These are phyloP conservation scores for Phellinidium pouzarii DNA, from an alignment of 1,284 basidiomycete species.

Conservation along the genomic window DNA sequence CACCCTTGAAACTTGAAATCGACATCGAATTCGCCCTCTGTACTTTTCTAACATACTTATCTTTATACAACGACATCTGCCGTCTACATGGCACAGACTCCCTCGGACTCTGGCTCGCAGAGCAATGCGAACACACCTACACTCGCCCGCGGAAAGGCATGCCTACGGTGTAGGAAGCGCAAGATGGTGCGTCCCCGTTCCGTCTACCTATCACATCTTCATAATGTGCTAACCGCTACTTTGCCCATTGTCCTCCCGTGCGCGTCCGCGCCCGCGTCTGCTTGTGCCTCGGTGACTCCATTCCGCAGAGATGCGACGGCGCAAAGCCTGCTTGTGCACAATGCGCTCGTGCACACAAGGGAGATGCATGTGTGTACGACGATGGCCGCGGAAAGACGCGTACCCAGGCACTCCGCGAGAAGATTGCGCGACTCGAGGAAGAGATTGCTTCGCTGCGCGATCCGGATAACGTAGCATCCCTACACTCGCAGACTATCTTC, in stretches of 20 bases:
- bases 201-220: not conserved
- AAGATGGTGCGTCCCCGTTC: slow-evolving; percentile 14
- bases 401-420: slow-evolving; percentile 40
- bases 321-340: slow-evolving; percentile 37
- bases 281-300: too few species aligned
- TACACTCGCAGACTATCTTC: slow-evolving; percentile 24
- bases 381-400: slow-evolving; percentile 42
- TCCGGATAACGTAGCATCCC: slow-evolving; percentile 25
- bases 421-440: slow-evolving; percentile 34
- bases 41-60: not conserved
- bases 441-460: slow-evolving; percentile 39
- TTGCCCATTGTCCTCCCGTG: not conserved
- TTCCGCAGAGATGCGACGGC: slow-evolving; percentile 36
- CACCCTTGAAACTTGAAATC: too few species aligned
- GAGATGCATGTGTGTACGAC: slow-evolving; percentile 38
- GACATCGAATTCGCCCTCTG: not conserved
- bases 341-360: slow-evolving; percentile 36
- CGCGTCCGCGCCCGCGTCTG: too few species aligned
- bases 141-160: slow-evolving; percentile 47
- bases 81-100: slow-evolving; percentile 28
- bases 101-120: slow-evolving; percentile 24
- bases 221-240: not conserved
- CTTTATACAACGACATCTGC: not conserved
- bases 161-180: slow-evolving; percentile 51
- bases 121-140: slow-evolving; percentile 24